Evolutionary conservation across 768 basidiomycete species (phyloP).

Genomic region (Sutorius australiensis): DNA sequence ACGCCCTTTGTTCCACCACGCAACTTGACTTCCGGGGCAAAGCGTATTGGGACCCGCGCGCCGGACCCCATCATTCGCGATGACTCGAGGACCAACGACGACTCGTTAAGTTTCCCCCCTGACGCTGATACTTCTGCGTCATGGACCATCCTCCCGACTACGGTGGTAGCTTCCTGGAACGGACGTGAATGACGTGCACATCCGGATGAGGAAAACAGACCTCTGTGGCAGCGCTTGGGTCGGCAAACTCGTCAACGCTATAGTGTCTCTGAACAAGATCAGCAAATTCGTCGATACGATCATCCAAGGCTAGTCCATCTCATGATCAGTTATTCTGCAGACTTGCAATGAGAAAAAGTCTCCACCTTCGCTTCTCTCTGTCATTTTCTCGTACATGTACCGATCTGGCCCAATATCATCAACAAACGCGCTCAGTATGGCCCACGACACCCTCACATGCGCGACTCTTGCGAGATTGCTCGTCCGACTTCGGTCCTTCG

Average conservation of each 20-base stretch:
- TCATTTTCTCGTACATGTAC: constrained; percentile 93
- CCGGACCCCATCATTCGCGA: constrained; percentile 72
- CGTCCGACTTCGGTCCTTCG: constrained; percentile 29
- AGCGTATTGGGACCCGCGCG: constrained; percentile 64
- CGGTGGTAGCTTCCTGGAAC: constrained; percentile 55
- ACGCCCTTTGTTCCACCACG: constrained; percentile 60
- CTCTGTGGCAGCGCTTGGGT: constrained; percentile 61
- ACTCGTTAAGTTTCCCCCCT: constrained; percentile 67
- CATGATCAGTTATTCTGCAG: not conserved
- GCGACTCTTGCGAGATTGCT: constrained; percentile 39
- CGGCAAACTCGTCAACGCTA: constrained; percentile 66
- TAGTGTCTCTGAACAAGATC: constrained; percentile 71
- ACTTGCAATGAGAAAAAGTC: constrained; percentile 5
- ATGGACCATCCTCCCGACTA: constrained; percentile 70
- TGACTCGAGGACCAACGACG: constrained; percentile 74
- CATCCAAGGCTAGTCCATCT: constrained; percentile 63
- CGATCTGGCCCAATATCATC: constrained; percentile 47
- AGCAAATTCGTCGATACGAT: constrained; percentile 82
- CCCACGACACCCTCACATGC: constrained; percentile 47
- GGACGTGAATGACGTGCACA: not conserved
- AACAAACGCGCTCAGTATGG: not conserved
- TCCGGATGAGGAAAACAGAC: constrained; percentile 27
- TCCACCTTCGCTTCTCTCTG: constrained; percentile 76
- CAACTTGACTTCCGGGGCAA: constrained; percentile 63
- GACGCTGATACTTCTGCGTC: constrained; percentile 59